Base-by-base conservation (phyloP, 2,329 filamentous ascomycete species). In the Rugonectria rugulosa region DNA sequence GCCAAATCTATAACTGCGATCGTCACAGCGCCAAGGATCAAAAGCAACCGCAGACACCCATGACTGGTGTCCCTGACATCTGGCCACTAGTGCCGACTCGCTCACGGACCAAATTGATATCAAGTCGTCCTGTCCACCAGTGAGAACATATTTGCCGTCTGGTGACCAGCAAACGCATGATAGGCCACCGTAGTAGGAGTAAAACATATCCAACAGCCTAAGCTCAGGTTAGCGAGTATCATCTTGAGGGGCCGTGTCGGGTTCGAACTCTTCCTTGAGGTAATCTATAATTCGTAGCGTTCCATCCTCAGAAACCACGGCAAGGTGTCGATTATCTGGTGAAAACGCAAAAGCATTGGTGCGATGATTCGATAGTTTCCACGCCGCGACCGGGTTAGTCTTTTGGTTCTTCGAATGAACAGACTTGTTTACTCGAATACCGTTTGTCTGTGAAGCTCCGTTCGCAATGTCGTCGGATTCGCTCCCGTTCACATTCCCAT, bases 111-210 rank as follows among this genome's bases (percentile, higher is more conserved):
- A 99, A 64, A 99, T 97, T 1, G 92, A 96, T 11, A 99, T 90
- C 9, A 98, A 79, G 71, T 99, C 95, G 72, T 99, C 95, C 74
- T 98, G 94, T 5, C 95, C 93, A 47, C 95, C 95, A 0, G 95
- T 97, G 15, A 99, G 81, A 46, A 99, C 88, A 72, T 98, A 99
- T 71, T 96, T 94, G 46, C 92, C 93, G 70, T 99, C 95, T 9
- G 95, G 95, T 6, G 94, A 97, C 95, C 95, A 99, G 75, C 92
- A 96, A 2, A 97, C 92, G 69, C 92, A 97, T 38, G 90, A 90
- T 58, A 99, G 82, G 3, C 92, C 94, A 41, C 95, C 95, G 68
- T 97, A 99, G 77, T 97, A 99, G 50, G 91, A 91, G 66, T 89
- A 87, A 73, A 91, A 97, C 38, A 97, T 79, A 68, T 94, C 91